These are phyloP conservation scores for Betula pendula DNA, from an alignment of 306 rosid species.

Conservation along the genomic window DNA sequence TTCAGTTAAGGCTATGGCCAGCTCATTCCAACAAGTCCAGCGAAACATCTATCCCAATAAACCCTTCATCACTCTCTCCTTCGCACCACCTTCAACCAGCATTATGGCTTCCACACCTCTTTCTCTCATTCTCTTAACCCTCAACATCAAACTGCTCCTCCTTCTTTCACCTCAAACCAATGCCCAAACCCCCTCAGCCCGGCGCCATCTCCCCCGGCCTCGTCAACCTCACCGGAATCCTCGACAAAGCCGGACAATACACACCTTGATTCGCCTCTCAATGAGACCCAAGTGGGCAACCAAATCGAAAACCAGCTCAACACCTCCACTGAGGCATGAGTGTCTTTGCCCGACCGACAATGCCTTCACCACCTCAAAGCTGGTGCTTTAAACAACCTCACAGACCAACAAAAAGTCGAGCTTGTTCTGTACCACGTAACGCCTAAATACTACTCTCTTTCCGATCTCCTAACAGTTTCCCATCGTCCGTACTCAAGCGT, in stretches of 20 bases:
- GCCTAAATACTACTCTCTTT: conserved; percentile 58
- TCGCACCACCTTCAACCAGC: neutral
- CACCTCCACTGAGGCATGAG: conserved; percentile 58
- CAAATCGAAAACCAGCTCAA: conserved; percentile 70
- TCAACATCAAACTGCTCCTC: conserved; percentile 21
- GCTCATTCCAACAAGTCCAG: conserved; percentile 64
- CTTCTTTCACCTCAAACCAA: conserved; percentile 27
- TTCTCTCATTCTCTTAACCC: conserved; percentile 38
- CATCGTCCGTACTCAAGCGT: conserved; percentile 70
- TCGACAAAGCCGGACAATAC: conserved; percentile 61
- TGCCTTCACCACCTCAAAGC: conserved; percentile 65
- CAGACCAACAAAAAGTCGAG: conserved; percentile 42
- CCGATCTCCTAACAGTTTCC: conserved; percentile 51
- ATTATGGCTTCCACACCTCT: conserved; percentile 56
- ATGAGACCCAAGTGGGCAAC: conserved; percentile 42
- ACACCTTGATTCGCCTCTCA: conserved; percentile 52
- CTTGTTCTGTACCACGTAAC: conserved; percentile 63
- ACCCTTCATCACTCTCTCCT: conserved; percentile 9
- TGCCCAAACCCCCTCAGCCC: conserved; percentile 50
- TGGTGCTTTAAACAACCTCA: conserved; percentile 63
- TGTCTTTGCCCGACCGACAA: conserved; percentile 80
- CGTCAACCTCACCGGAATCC: conserved; percentile 59
- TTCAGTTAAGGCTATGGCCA: conserved; percentile 34
- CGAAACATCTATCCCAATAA: conserved; percentile 39
- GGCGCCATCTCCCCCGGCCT: conserved; percentile 51